Base-by-base conservation (phyloP, 768 basidiomycete genomes). In the Fibroporia radiculosa region DNA sequence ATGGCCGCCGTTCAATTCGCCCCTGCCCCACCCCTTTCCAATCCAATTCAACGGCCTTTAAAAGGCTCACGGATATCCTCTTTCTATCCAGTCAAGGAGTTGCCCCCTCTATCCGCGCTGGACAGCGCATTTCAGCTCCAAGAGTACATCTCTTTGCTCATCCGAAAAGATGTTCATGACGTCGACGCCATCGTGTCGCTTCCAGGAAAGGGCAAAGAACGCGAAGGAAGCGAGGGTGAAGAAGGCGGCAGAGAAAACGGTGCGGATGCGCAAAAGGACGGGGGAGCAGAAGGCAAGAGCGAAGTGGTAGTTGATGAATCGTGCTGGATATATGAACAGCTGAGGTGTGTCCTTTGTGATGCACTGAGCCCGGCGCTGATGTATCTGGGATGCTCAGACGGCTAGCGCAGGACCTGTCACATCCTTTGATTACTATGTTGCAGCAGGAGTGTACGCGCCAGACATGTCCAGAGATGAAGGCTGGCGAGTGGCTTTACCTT, bases 391-490 rank as follows among this genome's bases (percentile, higher is more conserved):
- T 36, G 29, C 29, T 31, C 29, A 93, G 90, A 56, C 87, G 91
- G 18, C 77, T 93, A 10, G 87, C 89, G 5, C 86, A 89, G 62
- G 91, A 93, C 61, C 71, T 93, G 25, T 81, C 85, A 0, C 82
- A 90, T 55, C 89, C 90, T 4, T 71, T 92, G 32, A 86, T 93
- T 36, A 87, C 84, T 1, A 81, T 79, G 59, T 67, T 93, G 31
- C 90, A 92, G 59, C 80, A 84, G 54, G 88, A 90, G 61, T 98
- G 93, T 60, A 89, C 83, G 11, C 78, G 88, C 29, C 66, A 74
- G 27, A 78, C 84, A 8, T 99, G 95, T 70, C 90, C 93, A 1
- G 84, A 95, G 66, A 99, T 99, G 95, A 93, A 93, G 63, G 93
- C 93, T n/a, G 90, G 89, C 44, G 91, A 97, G 69, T 97, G 95